Base-by-base conservation (phyloP, 1,284 basidiomycete species). In the Hymenochaete sp. region DNA sequence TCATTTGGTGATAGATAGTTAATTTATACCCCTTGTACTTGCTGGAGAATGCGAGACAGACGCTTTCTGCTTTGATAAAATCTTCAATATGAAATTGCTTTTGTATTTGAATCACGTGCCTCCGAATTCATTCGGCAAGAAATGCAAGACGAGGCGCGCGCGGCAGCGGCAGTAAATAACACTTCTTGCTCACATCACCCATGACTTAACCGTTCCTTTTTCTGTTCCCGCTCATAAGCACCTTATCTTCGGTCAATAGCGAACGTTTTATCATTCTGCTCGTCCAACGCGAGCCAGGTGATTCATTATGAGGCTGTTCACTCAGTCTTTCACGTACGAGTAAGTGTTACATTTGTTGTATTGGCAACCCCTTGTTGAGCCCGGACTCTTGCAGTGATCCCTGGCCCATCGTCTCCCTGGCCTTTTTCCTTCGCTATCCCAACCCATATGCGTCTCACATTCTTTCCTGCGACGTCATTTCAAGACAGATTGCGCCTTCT, bases 371-470 rank as follows among this genome's bases (percentile, higher is more conserved):
- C 10, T 31, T 36, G 19, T 11, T n/a, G 16, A 27, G 25, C n/a
- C 38, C 14, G 43, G 27, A 35, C 26, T 9, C 35, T 32, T 35
- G 5, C 60, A 90, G 87, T 72, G 85, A 90, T 77, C 75, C 85
- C 61, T 93, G 88, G 87, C 75, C 87, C 47, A 91, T 91, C 51
- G 88, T 95, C 46, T 82, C 90, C 28, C 73, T 93, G 53, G 93
- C 93, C 13, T 98, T 90, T 71, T 92, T 93, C 59, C 73, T 97
- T 51, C 85, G 96, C 53, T 98, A 98, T 63, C 95, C 96, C 3
- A 98, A 98, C 63, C 93, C 95, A 33, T 89, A 90, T 57, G 90
- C 95, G 4, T 75, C 89, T 9, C 95, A 98, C 64, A 87, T 98
- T 59, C 67, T 96, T 49, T 91, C 91, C 6, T 93, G 91, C 70